A percentile compares a stretch with the other conserved stretches of the same genome.
phyloP scores from a whole-genome alignment of 2,329 filamentous ascomycete genomes.

The Trichoderma afroharzianum region DNA sequence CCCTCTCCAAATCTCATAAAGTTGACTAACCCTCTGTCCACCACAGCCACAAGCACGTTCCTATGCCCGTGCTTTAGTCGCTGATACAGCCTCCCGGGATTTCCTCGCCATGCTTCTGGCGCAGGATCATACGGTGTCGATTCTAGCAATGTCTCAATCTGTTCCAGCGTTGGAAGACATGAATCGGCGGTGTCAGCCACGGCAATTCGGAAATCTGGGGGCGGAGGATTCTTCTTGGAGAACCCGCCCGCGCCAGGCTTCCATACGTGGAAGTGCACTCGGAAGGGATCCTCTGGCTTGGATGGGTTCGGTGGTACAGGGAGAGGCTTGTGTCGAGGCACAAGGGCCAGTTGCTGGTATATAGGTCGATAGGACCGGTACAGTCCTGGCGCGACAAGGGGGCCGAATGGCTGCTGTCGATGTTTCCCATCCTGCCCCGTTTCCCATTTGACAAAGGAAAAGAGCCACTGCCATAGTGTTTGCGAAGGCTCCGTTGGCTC shows the following conservation, averaged over 20 bases:
- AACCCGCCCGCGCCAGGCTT: slow-evolving; percentile 61
- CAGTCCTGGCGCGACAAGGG: slow-evolving; percentile 59
- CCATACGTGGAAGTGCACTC: slow-evolving; percentile 77
- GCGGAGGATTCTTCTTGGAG: slow-evolving; percentile 72
- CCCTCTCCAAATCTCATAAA: slow-evolving; percentile 79
- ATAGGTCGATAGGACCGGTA: slow-evolving; percentile 67
- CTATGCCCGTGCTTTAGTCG: slow-evolving; percentile 80
- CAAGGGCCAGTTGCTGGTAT: slow-evolving; percentile 71
- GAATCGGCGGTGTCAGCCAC: slow-evolving; percentile 74
- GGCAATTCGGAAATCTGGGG: slow-evolving; percentile 80
- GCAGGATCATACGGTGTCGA: slow-evolving; percentile 69
- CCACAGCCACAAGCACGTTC: slow-evolving; percentile 80
- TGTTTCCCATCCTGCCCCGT: slow-evolving; percentile 17
- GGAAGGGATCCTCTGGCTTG: slow-evolving; percentile 54
- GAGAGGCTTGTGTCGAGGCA: slow-evolving; percentile 64
- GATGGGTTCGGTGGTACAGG: slow-evolving; percentile 26
- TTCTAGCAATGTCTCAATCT: slow-evolving; percentile 69
- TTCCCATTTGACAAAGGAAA: slow-evolving; percentile 41
- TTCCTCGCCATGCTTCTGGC: slow-evolving; percentile 29
- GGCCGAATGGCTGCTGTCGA: slow-evolving; percentile 43
- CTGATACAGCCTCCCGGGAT: slow-evolving; percentile 60
- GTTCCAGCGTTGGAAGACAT: slow-evolving; percentile 65
- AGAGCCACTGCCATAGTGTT: slow-evolving; percentile 51
- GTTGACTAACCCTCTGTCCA: slow-evolving; percentile 86
- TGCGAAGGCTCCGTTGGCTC: slow-evolving; percentile 21